Evolutionary conservation across 768 basidiomycete genomes (phyloP).

Genomic region (Dioszegia crocea): DNA sequence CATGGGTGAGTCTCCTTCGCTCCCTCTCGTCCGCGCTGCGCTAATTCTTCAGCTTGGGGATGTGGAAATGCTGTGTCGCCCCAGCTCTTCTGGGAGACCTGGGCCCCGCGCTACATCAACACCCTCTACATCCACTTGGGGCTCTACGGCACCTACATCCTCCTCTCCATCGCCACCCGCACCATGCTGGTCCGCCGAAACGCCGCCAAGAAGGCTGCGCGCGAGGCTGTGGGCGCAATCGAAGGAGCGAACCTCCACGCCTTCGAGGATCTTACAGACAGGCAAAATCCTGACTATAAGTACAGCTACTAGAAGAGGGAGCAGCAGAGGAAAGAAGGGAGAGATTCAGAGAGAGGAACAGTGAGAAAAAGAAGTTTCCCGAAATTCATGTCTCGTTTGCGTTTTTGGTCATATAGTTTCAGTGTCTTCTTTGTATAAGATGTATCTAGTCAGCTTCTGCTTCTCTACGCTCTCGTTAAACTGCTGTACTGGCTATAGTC

Average conservation of each 20-base stretch:
- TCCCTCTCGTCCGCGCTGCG: background rate
- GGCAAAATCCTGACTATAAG: conserved; percentile 2
- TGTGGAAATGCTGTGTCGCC: conserved; percentile 57
- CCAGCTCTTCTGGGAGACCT: conserved; percentile 55
- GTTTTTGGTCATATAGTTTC: too few relatives aligned
- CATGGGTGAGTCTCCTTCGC: background rate
- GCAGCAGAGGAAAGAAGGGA: too few relatives aligned
- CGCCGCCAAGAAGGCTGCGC: conserved; percentile 21
- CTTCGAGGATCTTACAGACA: conserved; percentile 4
- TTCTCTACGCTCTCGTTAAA: too few relatives aligned
- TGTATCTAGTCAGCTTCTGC: too few relatives aligned
- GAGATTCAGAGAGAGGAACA: too few relatives aligned
- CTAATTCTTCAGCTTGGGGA: conserved; percentile 53
- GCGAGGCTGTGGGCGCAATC: background rate
- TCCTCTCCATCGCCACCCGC: conserved; percentile 51
- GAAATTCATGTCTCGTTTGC: too few relatives aligned
- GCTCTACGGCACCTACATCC: conserved; percentile 53
- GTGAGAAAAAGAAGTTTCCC: too few relatives aligned
- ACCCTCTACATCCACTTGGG: conserved; percentile 56
- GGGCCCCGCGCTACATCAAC: conserved; percentile 55
- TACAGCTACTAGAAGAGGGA: background rate
- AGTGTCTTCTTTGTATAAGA: too few relatives aligned
- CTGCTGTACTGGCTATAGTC: too few relatives aligned
- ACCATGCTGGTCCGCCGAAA: conserved; percentile 53
- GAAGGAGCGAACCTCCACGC: background rate